Evolutionary conservation across 257 asterid genomes (phyloP).

Genomic region (Nicotiana obtusifolia): DNA sequence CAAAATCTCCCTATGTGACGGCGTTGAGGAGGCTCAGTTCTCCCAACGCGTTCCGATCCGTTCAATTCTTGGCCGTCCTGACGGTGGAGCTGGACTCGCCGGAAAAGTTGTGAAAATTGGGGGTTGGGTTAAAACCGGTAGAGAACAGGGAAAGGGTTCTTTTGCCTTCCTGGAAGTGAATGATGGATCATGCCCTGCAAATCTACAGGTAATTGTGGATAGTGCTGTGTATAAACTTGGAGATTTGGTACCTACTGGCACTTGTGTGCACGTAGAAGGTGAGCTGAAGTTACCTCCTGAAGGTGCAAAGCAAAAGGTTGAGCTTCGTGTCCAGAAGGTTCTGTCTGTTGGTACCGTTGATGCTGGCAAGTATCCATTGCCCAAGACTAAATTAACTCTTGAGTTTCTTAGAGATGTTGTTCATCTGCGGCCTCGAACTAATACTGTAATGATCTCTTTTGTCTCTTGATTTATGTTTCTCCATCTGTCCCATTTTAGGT

Average conservation of each 20-base stretch:
- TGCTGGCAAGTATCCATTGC: constrained; percentile 81
- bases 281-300: constrained; percentile 69
- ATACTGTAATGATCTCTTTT: constrained; percentile 23
- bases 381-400: constrained; percentile 67
- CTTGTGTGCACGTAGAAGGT: constrained; percentile 74
- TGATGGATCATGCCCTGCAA: constrained; percentile 80
- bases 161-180: constrained; percentile 80
- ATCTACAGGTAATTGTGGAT: constrained; percentile 75
- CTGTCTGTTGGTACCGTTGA: constrained; percentile 73
- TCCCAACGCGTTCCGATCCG: constrained; percentile 75
- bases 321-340: constrained; percentile 59
- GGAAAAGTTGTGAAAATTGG: constrained; percentile 66
- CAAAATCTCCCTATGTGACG: constrained; percentile 31
- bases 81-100: constrained; percentile 67
- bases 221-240: constrained; percentile 46
- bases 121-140: constrained; percentile 93
- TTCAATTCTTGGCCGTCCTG: constrained; percentile 55
- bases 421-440: constrained; percentile 86
- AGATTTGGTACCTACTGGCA: constrained; percentile 78
- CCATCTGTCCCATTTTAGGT: no score
- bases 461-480: neutral
- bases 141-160: constrained; percentile 77
- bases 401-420: constrained; percentile 75
- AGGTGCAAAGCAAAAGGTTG: constrained; percentile 66
- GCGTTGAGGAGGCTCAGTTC: constrained; percentile 48